phyloP scores from a whole-genome alignment of 1,284 basidiomycete species.

The Peniophora sp. region DNA sequence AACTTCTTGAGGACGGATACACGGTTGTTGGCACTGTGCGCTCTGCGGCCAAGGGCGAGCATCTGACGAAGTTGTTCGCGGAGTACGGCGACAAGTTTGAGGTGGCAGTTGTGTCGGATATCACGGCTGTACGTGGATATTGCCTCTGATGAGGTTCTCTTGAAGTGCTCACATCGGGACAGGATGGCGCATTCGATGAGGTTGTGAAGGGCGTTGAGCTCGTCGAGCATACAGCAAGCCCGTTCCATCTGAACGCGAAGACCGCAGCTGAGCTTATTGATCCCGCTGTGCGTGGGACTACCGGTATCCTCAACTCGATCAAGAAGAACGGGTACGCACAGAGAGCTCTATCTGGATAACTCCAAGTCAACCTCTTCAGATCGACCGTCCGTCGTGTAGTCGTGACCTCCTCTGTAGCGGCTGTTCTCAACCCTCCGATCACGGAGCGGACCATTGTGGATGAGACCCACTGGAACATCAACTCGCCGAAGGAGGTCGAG shows the following conservation, averaged over 20 bases:
- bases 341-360: too few relatives aligned
- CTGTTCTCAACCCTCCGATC: constrained; percentile 31
- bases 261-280: constrained; percentile 13
- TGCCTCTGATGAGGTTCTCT: constrained; percentile 10
- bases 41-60: constrained; percentile 34
- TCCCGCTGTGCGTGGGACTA: constrained; percentile 22
- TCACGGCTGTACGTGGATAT: constrained; percentile 22
- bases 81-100: constrained; percentile 25
- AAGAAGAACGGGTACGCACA: constrained; percentile 15
- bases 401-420: constrained; percentile 52
- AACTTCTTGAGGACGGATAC: constrained; percentile 23
- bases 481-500: constrained; percentile 40
- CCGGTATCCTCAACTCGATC: constrained; percentile 17
- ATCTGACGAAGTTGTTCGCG: constrained; percentile 30
- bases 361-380: constrained; percentile 10
- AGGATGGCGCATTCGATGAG: constrained; percentile 33
- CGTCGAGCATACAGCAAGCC: constrained; percentile 16
- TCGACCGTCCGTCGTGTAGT: constrained; percentile 50
- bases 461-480: constrained; percentile 60
- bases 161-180: constrained; percentile 1
- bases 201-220: constrained; percentile 34
- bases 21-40: constrained; percentile 43
- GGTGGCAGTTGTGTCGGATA: constrained; percentile 33
- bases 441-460: constrained; percentile 18
- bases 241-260: neutral